Evolutionary conservation across 202 grass and related monocot genomes (phyloP).

Genomic region (Dendrocalamus latiflorus): DNA sequence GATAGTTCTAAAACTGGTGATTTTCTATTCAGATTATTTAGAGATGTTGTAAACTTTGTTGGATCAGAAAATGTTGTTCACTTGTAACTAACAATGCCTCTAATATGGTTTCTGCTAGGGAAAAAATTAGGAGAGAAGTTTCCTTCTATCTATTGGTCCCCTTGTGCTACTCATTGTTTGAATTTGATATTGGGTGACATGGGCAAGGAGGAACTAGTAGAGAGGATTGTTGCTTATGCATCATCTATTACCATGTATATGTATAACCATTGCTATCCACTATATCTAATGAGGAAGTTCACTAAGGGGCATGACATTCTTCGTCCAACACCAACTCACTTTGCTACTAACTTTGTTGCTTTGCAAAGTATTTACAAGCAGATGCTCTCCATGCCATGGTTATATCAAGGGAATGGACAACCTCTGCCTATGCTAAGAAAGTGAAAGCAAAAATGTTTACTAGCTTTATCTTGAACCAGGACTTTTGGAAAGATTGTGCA

Average conservation of each 20-base stretch:
- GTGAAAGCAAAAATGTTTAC: background rate
- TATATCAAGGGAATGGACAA: background rate
- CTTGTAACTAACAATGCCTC: background rate
- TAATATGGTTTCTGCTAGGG: background rate
- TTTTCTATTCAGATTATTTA: background rate
- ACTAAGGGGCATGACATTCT: background rate
- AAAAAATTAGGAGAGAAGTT: background rate
- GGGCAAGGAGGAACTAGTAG: background rate
- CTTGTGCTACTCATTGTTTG: background rate
- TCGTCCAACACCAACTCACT: background rate
- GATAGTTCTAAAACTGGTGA: background rate
- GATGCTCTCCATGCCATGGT: conserved; percentile 1
- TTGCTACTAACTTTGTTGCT: conserved; percentile 2
- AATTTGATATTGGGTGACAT: background rate
- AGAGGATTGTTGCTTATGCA: background rate
- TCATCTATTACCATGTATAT: background rate
- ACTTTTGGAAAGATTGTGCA: background rate
- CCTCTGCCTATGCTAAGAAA: background rate
- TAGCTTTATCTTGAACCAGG: background rate
- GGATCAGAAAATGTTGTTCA: background rate
- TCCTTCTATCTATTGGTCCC: background rate
- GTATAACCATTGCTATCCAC: background rate
- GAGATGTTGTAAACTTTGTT: background rate
- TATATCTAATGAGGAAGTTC: background rate
- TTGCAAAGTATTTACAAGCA: conserved; percentile 13